Evolutionary conservation across 1,139 yeast genomes (phyloP), one percentile per base, ranked within the genome.

Genomic region (Suhomyces bolitotheri): DNA sequence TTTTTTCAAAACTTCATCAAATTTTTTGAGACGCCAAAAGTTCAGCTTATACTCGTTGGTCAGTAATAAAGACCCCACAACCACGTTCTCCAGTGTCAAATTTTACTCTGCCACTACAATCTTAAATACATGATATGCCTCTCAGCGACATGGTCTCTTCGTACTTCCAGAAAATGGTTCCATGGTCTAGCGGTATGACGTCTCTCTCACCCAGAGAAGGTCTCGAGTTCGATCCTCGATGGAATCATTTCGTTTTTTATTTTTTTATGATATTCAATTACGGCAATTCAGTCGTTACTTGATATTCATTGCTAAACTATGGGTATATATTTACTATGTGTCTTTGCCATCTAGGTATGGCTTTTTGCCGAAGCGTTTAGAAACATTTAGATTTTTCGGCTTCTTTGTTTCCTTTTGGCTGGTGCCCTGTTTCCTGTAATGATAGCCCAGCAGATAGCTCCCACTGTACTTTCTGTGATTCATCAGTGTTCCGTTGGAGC

Each of bases 171-270:
- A 20, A 37, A 37, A 16, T 9, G 45, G 45, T 41, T 41, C 45
- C 34, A 41, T 41, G 45, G 45, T 41, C 45, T 41, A 41, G 45
- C 43, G 45, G 45, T 41, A 41, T 41, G 45, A 41, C 45, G 43
- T 28, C 24, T 41, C 45, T 36, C 38, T 41, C 45, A 41, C 45
- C 28, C 45, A 36, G 45, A 41, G 35, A 41, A 41, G 45, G 45
- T 35, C 45, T 39, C 43, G 39, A 39, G 45, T 41, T 41, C 45
- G 45, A 41, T 41, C 45, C 45, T 39, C 39, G 43, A 35, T 41
- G 45, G 45, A 41, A 38, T 40, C 45, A 41, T 4, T 27, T 24
- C 8, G 27, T 32, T 38, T 36, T 38, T 30, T 15, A 22, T 22
- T 16, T 29, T 34, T 34, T 17, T 2, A 11, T 4, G 7, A 13